These are phyloP conservation scores for Protomyces pachydermus DNA, from an alignment of 1,139 yeast genomes.

Conservation along the genomic window DNA sequence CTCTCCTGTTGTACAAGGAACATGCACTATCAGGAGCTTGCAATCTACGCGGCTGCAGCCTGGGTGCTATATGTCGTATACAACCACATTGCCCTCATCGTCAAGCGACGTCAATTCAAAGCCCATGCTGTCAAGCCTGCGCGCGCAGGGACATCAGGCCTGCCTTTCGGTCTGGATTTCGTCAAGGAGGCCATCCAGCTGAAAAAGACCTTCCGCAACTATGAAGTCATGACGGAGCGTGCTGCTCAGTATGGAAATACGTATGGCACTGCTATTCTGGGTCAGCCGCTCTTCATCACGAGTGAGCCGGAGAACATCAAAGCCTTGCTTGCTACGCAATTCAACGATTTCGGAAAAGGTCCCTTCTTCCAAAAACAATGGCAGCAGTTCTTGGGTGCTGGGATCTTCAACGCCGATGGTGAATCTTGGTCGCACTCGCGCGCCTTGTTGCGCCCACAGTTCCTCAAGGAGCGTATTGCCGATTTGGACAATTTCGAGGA, in stretches of 20 bases:
- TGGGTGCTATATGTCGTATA: background rate
- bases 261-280: conserved; percentile 6
- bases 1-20: background rate
- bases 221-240: conserved; percentile 2
- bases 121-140: background rate
- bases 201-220: conserved; percentile 7
- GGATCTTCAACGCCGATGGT: conserved; percentile 55
- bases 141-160: background rate
- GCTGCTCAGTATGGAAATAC: background rate
- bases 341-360: conserved; percentile 49
- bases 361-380: conserved; percentile 37
- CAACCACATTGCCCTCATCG: background rate
- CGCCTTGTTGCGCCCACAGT: conserved; percentile 56
- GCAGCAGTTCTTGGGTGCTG: conserved; percentile 50
- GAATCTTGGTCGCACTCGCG: conserved; percentile 57
- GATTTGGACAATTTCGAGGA: conserved; percentile 49
- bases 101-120: background rate
- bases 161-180: conserved; percentile 9
- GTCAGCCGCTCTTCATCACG: conserved; percentile 4
- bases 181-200: background rate
- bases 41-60: background rate
- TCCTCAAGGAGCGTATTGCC: conserved; percentile 53
- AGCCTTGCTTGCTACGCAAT: conserved; percentile 42
- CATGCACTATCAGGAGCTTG: background rate
- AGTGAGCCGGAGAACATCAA: conserved; percentile 28